Evolutionary conservation across 2,329 filamentous ascomycete genomes (phyloP).

Genomic region (Trichoderma endophyticum): DNA sequence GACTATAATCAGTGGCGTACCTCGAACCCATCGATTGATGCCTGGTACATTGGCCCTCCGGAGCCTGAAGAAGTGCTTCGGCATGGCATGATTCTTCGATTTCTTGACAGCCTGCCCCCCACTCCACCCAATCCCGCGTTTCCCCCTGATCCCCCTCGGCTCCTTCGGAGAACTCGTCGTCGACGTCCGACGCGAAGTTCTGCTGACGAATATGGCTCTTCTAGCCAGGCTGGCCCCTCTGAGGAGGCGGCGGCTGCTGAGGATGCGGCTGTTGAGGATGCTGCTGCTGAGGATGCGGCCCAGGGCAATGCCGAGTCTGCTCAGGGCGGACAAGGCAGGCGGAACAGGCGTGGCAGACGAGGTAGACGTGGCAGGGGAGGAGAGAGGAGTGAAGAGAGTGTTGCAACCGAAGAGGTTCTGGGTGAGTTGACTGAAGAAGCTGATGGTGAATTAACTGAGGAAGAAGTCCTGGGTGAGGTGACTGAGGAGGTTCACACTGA

Average conservation of each 20-base stretch:
- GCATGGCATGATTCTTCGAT: background rate
- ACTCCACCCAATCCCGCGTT: background rate
- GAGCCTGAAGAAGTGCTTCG: background rate
- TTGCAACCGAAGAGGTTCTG: background rate
- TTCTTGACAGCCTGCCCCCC: background rate
- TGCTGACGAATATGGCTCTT: background rate
- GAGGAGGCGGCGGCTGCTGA: background rate
- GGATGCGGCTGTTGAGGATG: too few relatives aligned
- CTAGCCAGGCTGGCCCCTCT: background rate
- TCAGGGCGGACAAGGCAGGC: background rate
- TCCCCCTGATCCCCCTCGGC: background rate
- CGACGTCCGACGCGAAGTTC: background rate
- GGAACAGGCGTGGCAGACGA: background rate
- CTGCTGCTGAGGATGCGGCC: background rate
- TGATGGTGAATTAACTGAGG: background rate
- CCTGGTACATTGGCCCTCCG: background rate
- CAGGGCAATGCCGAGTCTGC: background rate
- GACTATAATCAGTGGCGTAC: background rate
- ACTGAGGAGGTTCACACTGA: background rate
- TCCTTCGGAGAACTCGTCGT: background rate
- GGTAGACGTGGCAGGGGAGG: background rate
- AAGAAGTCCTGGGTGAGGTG: background rate
- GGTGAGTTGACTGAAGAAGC: background rate
- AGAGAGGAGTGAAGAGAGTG: background rate
- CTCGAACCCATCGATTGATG: background rate